phyloP scores from a whole-genome alignment of 2,329 filamentous ascomycete species.

The Colletotrichum somersetense region DNA sequence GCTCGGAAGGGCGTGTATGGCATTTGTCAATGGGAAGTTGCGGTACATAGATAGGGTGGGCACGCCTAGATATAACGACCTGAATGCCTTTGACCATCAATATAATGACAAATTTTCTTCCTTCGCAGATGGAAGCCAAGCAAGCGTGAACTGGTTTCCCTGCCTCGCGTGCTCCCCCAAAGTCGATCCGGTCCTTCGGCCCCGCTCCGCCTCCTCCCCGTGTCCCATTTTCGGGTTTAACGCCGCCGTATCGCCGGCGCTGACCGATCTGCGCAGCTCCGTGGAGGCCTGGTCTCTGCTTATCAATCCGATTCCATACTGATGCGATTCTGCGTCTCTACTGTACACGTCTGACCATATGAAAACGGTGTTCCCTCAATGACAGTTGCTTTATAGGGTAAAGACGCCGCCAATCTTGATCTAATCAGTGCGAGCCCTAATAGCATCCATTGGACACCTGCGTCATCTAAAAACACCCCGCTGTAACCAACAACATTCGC shows the following conservation, averaged over 20 bases:
- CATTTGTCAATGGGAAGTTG: not conserved
- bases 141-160: not conserved
- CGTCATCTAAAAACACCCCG: not conserved
- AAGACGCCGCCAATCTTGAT: not conserved
- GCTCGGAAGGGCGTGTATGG: not conserved
- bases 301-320: not conserved
- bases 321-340: not conserved
- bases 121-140: too few relatives aligned
- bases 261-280: not conserved
- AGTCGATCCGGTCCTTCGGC: not conserved
- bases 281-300: not conserved
- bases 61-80: constrained; percentile 10
- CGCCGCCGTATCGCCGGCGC: constrained; percentile 13
- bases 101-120: constrained; percentile 6
- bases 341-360: not conserved
- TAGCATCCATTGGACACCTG: not conserved
- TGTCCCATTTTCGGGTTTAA: not conserved
- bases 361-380: too few relatives aligned
- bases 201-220: too few relatives aligned
- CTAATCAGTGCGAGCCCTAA: not conserved
- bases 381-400: not conserved
- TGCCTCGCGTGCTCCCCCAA: too few relatives aligned
- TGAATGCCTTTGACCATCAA: constrained; percentile 3
- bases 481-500: not conserved
- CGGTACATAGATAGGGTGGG: not conserved